Percentiles rank a stretch among this genome's conserved stretches.
Conservation (phyloP, 2,329 filamentous ascomycete genomes). For the Bipolaris gigantea region DNA sequence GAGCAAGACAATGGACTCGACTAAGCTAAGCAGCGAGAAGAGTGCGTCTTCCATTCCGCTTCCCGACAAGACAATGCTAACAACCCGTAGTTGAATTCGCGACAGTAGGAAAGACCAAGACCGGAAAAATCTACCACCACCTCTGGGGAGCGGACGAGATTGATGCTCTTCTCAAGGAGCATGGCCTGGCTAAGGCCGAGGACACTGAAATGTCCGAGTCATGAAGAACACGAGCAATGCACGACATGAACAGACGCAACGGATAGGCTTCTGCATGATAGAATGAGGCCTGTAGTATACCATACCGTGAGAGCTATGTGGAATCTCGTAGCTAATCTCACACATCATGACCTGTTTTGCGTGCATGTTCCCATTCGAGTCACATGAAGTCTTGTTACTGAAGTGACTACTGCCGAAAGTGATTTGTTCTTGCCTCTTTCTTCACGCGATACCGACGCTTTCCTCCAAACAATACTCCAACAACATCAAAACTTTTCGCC, state of each 20-base stretch:
- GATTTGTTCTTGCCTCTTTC: constrained; percentile 1
- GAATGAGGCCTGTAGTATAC: constrained; percentile 38
- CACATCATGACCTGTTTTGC: constrained; percentile 26
- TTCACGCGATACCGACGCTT: not conserved
- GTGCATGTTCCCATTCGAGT: not conserved
- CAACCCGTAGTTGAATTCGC: constrained; percentile 82
- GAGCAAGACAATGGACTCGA: constrained; percentile 99
- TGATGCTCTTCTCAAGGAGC: constrained; percentile 88
- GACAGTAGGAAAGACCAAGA: constrained; percentile 91
- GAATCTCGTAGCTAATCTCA: constrained; percentile 30
- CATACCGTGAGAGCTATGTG: constrained; percentile 34
- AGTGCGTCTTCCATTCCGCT: constrained; percentile 62
- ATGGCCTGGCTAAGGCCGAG: constrained; percentile 77
- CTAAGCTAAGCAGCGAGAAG: constrained; percentile 98
- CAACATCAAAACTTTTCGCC: not conserved
- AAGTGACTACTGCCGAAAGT: not conserved
- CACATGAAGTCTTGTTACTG: not conserved
- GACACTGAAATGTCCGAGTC: constrained; percentile 43
- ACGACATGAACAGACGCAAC: constrained; percentile 25
- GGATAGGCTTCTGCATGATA: constrained; percentile 32
- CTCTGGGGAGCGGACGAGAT: constrained; percentile 98
- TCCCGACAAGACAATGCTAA: constrained; percentile 23
- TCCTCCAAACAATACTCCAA: not conserved
- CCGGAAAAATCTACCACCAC: constrained; percentile 97
- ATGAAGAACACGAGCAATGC: constrained; percentile 31